Evolutionary conservation across 805 yeast genomes (phyloP), one percentile per base, ranked within the genome.

Genomic region (Sugiyamaella valdiviana): DNA sequence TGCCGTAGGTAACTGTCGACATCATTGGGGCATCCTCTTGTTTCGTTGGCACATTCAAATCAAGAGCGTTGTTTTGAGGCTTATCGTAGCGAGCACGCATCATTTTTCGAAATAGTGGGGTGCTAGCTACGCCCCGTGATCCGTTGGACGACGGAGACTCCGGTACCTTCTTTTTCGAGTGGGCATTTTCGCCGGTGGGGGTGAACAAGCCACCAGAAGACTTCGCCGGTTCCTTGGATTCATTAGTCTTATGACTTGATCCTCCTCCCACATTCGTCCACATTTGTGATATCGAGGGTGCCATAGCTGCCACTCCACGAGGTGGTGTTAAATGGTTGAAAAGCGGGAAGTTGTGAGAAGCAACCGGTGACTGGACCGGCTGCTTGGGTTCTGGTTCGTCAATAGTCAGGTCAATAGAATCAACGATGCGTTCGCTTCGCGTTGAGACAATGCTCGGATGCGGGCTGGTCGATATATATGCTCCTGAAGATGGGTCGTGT

Each of bases 191-290:
- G 16, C 15, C 14, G 24, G 24, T 21, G 21, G 46, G 46, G 9
- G 46, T 43, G 37, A 45, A 45, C 23, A 45, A 35, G 9, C 48
- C 48, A 12, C 48, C 48, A 10, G 48, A 45, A 2, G 48, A 39
- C 26, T 43, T 36, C 15, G 15, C 46, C 12, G 10, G 5, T 5
- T 20, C n/a, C 36, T 23, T 24, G 12, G 23, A 21, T 7, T 39
- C 32, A n/a, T 26, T n/a, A 10, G 32, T 26, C 14, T 12, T 26
- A 10, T 26, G 9, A 7, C 32, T 26, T 26, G 20, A 7, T 4
- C 39, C 39, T 16, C 3, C 10, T 3, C 14, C 15, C 4, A 36
- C n/a, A 16, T 14, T 12, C 3, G 15, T 14, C 20, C 35, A 39
- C 23, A 16, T 29, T 26, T 42, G 36, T 37, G 22, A 10, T 6